Percentiles rank a stretch among this genome's conserved stretches.
Evolutionary conservation across 2,329 filamentous ascomycete genomes (phyloP).

Genomic region (Neopestalotiopsis sp.): DNA sequence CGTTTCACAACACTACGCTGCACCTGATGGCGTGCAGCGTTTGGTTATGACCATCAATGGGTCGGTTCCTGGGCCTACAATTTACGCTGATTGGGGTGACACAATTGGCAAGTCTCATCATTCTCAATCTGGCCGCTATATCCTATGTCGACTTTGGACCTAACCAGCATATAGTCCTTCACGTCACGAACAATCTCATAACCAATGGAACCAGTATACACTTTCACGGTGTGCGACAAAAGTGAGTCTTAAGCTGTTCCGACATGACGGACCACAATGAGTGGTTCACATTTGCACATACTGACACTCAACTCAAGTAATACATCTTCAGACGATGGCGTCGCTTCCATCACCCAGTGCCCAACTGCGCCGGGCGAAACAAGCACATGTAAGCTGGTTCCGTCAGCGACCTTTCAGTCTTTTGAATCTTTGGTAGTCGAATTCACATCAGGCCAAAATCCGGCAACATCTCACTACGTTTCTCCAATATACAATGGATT

Average conservation of each 20-base stretch:
- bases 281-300: not conserved
- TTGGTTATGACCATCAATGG: slow-evolving; percentile 48
- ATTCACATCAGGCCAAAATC: not conserved
- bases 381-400: slow-evolving; percentile 57
- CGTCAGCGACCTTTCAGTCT: not conserved
- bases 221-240: slow-evolving; percentile 67
- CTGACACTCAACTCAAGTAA: slow-evolving; percentile 29
- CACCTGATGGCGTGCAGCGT: slow-evolving; percentile 40
- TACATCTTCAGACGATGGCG: slow-evolving; percentile 62
- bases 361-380: slow-evolving; percentile 55
- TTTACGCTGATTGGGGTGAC: slow-evolving; percentile 56
- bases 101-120: slow-evolving; percentile 37
- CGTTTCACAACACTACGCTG: slow-evolving; percentile 30
- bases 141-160: not conserved
- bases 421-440: not conserved
- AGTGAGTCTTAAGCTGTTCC: slow-evolving; percentile 24
- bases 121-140: not conserved
- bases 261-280: not conserved
- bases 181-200: slow-evolving; percentile 56
- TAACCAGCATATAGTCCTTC: slow-evolving; percentile 43
- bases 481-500: not conserved
- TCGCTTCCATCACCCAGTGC: slow-evolving; percentile 55
- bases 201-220: slow-evolving; percentile 68
- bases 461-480: not conserved
- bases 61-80: slow-evolving; percentile 29